Conservation (phyloP, 2,329 filamentous ascomycete species). For the Ceratocystis variospora region DNA sequence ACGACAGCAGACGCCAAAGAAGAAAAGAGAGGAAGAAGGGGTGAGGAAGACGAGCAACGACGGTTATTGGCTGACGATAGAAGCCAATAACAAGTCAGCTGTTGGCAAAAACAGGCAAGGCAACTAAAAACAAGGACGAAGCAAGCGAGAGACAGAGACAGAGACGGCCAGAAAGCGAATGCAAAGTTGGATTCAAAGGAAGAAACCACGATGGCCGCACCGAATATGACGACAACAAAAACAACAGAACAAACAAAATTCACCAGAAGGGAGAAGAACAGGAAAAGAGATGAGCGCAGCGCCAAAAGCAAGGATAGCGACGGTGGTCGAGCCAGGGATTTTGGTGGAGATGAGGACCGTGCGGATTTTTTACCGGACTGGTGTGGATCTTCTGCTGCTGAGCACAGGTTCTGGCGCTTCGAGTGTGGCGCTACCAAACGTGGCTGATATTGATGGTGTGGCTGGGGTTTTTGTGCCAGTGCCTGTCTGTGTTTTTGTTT, state of each 20-base stretch:
- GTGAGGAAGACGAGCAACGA: background rate
- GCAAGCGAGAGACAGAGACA: background rate
- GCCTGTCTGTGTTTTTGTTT: background rate
- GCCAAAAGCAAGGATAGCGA: slow-evolving; percentile 2
- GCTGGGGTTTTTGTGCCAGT: background rate
- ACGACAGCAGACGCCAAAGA: slow-evolving; percentile 30
- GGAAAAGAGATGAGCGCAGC: background rate
- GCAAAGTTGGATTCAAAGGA: background rate
- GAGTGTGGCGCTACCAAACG: background rate
- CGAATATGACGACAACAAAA: slow-evolving; percentile 20
- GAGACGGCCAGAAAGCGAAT: background rate
- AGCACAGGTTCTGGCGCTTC: background rate
- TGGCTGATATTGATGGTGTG: background rate
- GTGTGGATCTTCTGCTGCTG: background rate
- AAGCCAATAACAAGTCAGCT: slow-evolving; percentile 1
- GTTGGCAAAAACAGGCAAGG: background rate
- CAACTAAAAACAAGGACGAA: background rate
- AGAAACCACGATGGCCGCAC: slow-evolving; percentile 13
- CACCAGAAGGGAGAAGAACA: background rate
- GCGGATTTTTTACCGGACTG: background rate
- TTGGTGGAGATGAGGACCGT: slow-evolving; percentile 10
- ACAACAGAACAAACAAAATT: background rate
- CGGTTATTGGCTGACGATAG: slow-evolving; percentile 3
- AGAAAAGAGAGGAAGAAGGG: slow-evolving; percentile 9
- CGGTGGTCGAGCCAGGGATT: background rate